Base-by-base conservation (phyloP, 2,329 filamentous ascomycete genomes). In the Pyrenophora seminiperda region DNA sequence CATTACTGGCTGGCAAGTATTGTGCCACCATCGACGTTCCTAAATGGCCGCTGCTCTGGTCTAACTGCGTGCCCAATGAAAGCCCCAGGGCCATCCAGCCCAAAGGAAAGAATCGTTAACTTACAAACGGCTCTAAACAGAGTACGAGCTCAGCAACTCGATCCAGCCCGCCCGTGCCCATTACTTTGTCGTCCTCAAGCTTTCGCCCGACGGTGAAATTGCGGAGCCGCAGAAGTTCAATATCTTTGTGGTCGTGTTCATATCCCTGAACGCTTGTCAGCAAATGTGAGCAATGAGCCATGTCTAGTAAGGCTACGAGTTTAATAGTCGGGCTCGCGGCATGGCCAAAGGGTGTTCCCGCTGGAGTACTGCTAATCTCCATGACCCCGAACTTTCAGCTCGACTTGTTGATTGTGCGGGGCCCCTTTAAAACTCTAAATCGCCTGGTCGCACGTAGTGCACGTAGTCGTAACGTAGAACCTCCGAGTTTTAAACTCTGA, bases 61-160 rank as follows among this genome's bases (percentile, higher is more conserved):
- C 49, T 32, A 33, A 0, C 11, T 10, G 11, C 19, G 32, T 36
- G 9, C 24, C 40, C 44, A 55, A 55, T 55, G 20, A 45, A 30
- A 22, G 22, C 19, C 10, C 11, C 22, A 34, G n/a, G 11, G 15
- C 15, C 17, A 22, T 4, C 10, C 43, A 27, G 29, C 13, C 41
- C 10, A n/a, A 32, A 13, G 11, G 15, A 41, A 29, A 39, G 33
- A 33, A 33, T 19, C 18, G 14, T 46, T 39, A 52, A 83, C 89
- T 87, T 77, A 95, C 91, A 76, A 93, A 96, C 33, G 86, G 86
- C 55, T 85, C 84, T 81, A 96, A 83, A 42, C 83, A 80, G 24
- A 79, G 77, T 58, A 96, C 76, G 17, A 91, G 74, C 31, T 82
- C 79, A 42, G 80, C 78, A 43, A 96, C 79, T 64, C 82, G 83